Percentiles rank a stretch among this genome's conserved stretches.
These are phyloP conservation scores for Paraglomus brasilianum DNA, from an alignment of 192 early-diverging fungal genomes.

Conservation along the genomic window DNA sequence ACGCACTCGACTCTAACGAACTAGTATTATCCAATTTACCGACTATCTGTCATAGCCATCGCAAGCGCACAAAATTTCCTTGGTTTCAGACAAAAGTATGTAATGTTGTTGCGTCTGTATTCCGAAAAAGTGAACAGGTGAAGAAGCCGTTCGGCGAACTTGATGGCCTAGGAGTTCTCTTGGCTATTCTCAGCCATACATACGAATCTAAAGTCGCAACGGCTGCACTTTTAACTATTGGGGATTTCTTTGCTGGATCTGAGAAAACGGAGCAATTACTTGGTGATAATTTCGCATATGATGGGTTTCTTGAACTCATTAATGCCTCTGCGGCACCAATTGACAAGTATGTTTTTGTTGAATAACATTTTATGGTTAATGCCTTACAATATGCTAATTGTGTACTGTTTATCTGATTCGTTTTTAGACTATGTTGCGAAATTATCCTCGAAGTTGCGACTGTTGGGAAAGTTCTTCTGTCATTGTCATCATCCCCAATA, in stretches of 20 bases:
- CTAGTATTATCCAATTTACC: constrained; percentile 29
- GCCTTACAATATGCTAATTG: no score
- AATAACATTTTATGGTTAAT: background rate
- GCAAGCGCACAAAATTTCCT: constrained; percentile 32
- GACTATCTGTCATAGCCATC: constrained; percentile 34
- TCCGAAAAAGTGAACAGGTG: constrained; percentile 34
- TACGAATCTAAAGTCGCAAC: constrained; percentile 40
- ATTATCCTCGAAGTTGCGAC: constrained; percentile 44
- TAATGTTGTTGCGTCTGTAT: constrained; percentile 37
- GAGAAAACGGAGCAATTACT: constrained; percentile 36
- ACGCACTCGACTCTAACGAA: constrained; percentile 14
- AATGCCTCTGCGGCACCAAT: constrained; percentile 38
- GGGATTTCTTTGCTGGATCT: constrained; percentile 44
- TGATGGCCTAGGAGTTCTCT: constrained; percentile 38
- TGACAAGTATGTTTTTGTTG: constrained; percentile 35
- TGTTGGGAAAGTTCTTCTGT: constrained; percentile 38
- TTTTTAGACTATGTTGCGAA: constrained; percentile 39
- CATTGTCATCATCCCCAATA: constrained; percentile 34
- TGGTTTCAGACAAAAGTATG: constrained; percentile 44
- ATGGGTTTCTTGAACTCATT: constrained; percentile 43
- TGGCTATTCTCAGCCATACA: constrained; percentile 38
- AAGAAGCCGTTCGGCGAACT: constrained; percentile 41
- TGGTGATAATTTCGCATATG: constrained; percentile 40
- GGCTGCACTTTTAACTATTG: constrained; percentile 40
- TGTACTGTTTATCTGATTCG: background rate